Evolutionary conservation across 177 flowering plant species (phyloP), one percentile per base, ranked within the genome.

Genomic region (Vitis hybrid): DNA sequence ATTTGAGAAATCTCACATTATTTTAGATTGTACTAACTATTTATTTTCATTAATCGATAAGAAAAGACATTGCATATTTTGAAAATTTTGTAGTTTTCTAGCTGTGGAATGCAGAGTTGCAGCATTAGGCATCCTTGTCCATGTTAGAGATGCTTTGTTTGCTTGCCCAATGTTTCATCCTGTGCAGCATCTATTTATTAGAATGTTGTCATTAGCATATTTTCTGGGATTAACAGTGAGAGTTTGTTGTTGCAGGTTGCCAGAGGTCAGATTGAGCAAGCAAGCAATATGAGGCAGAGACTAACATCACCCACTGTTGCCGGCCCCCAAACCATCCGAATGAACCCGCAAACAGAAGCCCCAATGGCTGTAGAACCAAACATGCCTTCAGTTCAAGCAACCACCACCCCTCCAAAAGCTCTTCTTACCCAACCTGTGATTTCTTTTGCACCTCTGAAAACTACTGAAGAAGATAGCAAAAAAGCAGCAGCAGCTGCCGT

Each of bases 401-500:
- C 67, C 67, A 70, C 58, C 65, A 58, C 72, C 63, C 75, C 77
- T n/a, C 68, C 73, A 18, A 84, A 66, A 58, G 71, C 75, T 63
- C 79, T 79, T 53, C 65, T 65, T 13, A 15, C 80, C 69, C 86
- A 79, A 52, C 84, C 90, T 14, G 61, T 69, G 53, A 73, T 79
- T 61, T 76, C 90, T 35, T 87, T 81, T 70, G 77, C 85, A 2
- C 71, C 80, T 61, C 17, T 81, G 24, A 80, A 60, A 68, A 21
- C 75, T 14, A 73, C 73, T 53, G 90, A 87, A 58, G 97, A 91
- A 63, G 90, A 85, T 15, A 88, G 79, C 76, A 93, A 87, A 76
- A 89, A 81, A 80, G 86, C 93, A 6, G 86, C 91, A 9, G 97
- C 92, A 3, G 98, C 97, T 59, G 93, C 92, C 68, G 85, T 93